Evolutionary conservation across 108 stramenopile genomes (phyloP).

Genomic region (Parmales sp.): DNA sequence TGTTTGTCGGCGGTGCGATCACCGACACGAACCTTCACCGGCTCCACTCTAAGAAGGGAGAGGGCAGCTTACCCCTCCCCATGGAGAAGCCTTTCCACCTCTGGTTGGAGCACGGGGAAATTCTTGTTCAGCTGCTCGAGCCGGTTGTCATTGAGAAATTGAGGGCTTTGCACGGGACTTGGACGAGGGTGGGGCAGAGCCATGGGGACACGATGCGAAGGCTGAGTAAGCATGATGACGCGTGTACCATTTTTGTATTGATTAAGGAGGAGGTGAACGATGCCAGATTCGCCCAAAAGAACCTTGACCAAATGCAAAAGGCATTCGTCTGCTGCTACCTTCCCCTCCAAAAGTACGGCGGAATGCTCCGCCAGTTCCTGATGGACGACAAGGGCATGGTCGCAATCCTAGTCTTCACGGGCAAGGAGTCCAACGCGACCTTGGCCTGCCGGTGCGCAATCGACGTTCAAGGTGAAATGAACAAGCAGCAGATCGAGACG

Average conservation of each 20-base stretch:
- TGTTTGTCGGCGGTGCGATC: conserved; percentile 8
- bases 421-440: conserved; percentile 8
- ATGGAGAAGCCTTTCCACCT: neutral
- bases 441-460: conserved; percentile 5
- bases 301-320: conserved; percentile 1
- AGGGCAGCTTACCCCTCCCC: neutral
- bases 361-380: conserved; percentile 16
- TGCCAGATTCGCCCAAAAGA: neutral
- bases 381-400: conserved; percentile 24
- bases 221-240: conserved; percentile 5
- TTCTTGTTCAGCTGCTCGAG: neutral
- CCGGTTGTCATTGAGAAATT: neutral
- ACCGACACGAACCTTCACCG: neutral
- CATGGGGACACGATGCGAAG: neutral
- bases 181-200: conserved; percentile 4
- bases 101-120: neutral
- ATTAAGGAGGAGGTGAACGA: conserved; percentile 13
- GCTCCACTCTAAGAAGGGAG: neutral
- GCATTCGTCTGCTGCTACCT: neutral
- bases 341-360: conserved; percentile 4
- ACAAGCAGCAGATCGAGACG: conserved; percentile 12
- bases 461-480: neutral
- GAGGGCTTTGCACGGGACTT: neutral
- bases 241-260: neutral
- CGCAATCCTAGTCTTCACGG: conserved; percentile 10